A percentile compares a stretch with the other conserved stretches of the same genome.
Evolutionary conservation across 805 yeast genomes (phyloP).

Genomic region (Kuraishia ogatae): DNA sequence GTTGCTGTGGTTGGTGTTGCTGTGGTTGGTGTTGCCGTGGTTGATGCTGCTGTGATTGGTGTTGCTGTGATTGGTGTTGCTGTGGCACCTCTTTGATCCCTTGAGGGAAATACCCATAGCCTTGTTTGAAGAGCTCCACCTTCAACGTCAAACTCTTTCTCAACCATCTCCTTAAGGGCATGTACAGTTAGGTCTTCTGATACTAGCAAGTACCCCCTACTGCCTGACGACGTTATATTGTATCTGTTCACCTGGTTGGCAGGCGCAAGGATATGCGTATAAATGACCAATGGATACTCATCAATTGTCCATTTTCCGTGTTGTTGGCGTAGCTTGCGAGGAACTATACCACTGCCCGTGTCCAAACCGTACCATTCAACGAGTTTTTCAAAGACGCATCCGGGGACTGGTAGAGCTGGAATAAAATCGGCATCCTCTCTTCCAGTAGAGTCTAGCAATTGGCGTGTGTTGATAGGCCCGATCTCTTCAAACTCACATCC

Average conservation of each 20-base stretch:
- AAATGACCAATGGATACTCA: constrained; percentile 15
- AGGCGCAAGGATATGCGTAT: constrained; percentile 19
- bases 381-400: neutral
- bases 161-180: constrained; percentile 13
- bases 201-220: constrained; percentile 25
- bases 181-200: constrained; percentile 24
- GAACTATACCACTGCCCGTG: constrained; percentile 23
- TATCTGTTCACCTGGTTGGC: constrained; percentile 16
- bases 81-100: no score
- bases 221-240: constrained; percentile 17
- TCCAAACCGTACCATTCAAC: constrained; percentile 45
- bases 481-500: constrained; percentile 20
- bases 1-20: constrained; percentile 1
- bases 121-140: neutral
- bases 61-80: no score
- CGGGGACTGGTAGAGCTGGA: constrained; percentile 15
- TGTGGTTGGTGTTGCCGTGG: neutral
- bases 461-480: constrained; percentile 38
- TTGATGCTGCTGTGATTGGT: constrained; percentile 1
- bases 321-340: constrained; percentile 24
- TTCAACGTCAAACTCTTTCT: neutral
- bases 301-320: constrained; percentile 14
- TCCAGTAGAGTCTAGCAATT: constrained; percentile 37
- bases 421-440: neutral
- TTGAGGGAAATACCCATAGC: neutral